Percentiles rank a stretch among this genome's conserved stretches.
Evolutionary conservation across 768 basidiomycete genomes (phyloP).

Genomic region (Hygrocybe coccinea): DNA sequence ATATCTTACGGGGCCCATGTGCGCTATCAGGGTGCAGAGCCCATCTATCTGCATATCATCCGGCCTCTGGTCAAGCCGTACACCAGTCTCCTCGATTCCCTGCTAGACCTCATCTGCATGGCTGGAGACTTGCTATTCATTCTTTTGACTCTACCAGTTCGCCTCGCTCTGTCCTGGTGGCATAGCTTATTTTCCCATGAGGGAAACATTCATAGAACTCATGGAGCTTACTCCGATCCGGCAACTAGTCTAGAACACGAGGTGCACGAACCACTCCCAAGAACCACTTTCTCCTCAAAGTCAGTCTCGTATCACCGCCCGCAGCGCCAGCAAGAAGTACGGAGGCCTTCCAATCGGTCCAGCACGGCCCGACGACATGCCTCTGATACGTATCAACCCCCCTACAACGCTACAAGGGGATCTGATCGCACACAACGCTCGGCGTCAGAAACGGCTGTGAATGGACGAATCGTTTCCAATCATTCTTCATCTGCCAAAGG

Average conservation of each 20-base stretch:
- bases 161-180: slow-evolving; percentile 36
- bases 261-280: background rate
- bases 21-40: slow-evolving; percentile 73
- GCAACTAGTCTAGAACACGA: background rate
- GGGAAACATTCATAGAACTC: slow-evolving; percentile 6
- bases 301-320: background rate
- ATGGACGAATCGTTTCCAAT: background rate
- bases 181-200: slow-evolving; percentile 20
- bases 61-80: slow-evolving; percentile 79
- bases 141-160: slow-evolving; percentile 38
- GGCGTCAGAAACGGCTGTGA: background rate
- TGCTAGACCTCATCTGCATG: slow-evolving; percentile 56
- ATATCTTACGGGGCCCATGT: background rate
- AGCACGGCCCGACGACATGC: background rate
- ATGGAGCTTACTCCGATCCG: background rate
- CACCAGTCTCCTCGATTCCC: slow-evolving; percentile 55
- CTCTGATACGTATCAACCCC: background rate
- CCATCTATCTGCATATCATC: slow-evolving; percentile 73
- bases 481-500: background rate
- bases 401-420: background rate
- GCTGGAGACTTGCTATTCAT: slow-evolving; percentile 59
- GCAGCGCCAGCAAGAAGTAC: background rate
- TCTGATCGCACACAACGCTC: background rate
- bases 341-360: background rate
- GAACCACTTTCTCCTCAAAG: background rate